A percentile compares a stretch with the other conserved stretches of the same genome.
Conservation (phyloP, 768 basidiomycete species). For the Phylloporus sp. region DNA sequence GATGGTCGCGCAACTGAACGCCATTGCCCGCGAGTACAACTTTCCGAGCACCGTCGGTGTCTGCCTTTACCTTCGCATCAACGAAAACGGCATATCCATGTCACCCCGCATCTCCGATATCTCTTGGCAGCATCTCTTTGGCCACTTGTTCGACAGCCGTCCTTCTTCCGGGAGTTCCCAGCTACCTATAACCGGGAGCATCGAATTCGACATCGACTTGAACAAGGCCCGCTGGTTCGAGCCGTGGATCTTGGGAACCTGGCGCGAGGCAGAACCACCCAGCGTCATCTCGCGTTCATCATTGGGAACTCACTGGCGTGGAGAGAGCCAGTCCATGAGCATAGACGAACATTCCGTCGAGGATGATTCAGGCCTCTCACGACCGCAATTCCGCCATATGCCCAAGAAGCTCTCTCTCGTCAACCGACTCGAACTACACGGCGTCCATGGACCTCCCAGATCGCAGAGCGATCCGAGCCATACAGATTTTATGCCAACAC, state of each 20-base stretch:
- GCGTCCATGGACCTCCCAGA: conserved; percentile 35
- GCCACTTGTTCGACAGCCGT: conserved; percentile 48
- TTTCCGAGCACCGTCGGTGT: conserved; percentile 73
- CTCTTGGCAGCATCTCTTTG: conserved; percentile 70
- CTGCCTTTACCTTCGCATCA: conserved; percentile 72
- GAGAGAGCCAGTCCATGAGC: conserved; percentile 48
- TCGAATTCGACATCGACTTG: conserved; percentile 86
- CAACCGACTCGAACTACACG: conserved; percentile 51
- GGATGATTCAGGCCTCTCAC: conserved; percentile 27
- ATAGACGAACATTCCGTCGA: conserved; percentile 36
- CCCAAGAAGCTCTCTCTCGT: conserved; percentile 67
- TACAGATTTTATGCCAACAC: conserved; percentile 14
- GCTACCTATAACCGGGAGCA: conserved; percentile 64
- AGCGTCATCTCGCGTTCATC: conserved; percentile 36
- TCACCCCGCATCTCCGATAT: conserved; percentile 76
- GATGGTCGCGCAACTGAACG: conserved; percentile 73
- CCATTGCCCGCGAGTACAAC: conserved; percentile 77
- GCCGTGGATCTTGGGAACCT: conserved; percentile 58
- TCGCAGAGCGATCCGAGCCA: conserved; percentile 7
- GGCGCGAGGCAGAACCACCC: conserved; percentile 38
- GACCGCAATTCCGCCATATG: conserved; percentile 42
- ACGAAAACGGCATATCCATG: conserved; percentile 49
- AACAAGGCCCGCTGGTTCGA: conserved; percentile 74
- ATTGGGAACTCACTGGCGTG: conserved; percentile 40
- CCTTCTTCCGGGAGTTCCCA: conserved; percentile 30